Conservation (phyloP, 352 stramenopile genomes). For the Phytophthora tubulina region DNA sequence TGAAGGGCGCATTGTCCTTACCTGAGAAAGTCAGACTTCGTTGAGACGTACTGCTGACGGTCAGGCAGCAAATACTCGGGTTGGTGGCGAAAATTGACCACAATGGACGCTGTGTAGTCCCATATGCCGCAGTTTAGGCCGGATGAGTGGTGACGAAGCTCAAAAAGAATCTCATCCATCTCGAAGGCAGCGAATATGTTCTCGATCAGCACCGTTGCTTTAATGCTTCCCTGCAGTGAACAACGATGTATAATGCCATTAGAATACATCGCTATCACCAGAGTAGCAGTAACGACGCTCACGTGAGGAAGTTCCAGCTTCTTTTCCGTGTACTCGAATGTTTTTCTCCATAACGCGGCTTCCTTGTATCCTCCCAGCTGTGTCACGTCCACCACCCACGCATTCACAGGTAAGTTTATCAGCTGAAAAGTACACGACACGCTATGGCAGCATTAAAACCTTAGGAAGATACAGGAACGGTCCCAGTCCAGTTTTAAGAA, state of each 20-base stretch:
- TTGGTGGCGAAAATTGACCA: constrained; percentile 93
- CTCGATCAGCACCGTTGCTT: constrained; percentile 95
- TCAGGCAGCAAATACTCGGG: constrained; percentile 92
- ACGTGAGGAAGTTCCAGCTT: constrained; percentile 87
- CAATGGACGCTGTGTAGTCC: constrained; percentile 97
- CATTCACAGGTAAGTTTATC: not conserved
- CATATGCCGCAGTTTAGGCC: constrained; percentile 98
- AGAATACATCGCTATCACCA: not conserved
- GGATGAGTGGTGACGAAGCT: constrained; percentile 94
- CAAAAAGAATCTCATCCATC: constrained; percentile 97
- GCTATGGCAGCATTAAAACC: constrained; percentile 20
- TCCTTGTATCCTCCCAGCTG: constrained; percentile 93
- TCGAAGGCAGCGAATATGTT: constrained; percentile 97
- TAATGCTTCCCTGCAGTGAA: constrained; percentile 68
- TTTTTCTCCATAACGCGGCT: constrained; percentile 95
- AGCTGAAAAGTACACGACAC: not conserved
- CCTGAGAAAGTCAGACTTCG: constrained; percentile 73
- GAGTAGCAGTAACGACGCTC: constrained; percentile 25
- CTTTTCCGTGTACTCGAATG: constrained; percentile 93
- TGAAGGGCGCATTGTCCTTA: constrained; percentile 23
- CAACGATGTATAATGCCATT: not conserved
- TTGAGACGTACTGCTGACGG: constrained; percentile 82
- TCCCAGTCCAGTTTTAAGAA: constrained; percentile 79
- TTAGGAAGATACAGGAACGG: constrained; percentile 97
- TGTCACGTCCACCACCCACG: constrained; percentile 3